A percentile compares a stretch with the other conserved stretches of the same genome.
Conservation (phyloP, 31 red algal genomes). For the Odonthalia washingtoniensis region DNA sequence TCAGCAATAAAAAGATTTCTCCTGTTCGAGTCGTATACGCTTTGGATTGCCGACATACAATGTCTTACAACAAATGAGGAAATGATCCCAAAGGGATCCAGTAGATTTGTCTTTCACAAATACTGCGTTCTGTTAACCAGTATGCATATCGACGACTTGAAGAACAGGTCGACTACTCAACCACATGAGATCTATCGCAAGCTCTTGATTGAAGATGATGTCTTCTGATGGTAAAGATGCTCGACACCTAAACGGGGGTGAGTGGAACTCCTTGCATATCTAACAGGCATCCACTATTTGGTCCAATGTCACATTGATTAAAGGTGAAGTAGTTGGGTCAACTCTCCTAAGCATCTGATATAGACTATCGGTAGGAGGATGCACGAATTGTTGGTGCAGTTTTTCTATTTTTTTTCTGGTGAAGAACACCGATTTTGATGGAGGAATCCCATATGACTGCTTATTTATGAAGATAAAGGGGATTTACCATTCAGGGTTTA, state of each 20-base stretch:
- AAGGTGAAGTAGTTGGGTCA: too few relatives aligned
- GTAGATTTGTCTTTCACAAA: conserved; percentile 11
- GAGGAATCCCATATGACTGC: too few relatives aligned
- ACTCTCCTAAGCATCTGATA: too few relatives aligned
- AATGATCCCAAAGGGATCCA: conserved; percentile 19
- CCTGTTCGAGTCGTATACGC: conserved; percentile 9
- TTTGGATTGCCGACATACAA: conserved; percentile 19
- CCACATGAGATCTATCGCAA: conserved; percentile 21
- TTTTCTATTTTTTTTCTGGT: too few relatives aligned
- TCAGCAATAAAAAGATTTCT: conserved; percentile 11
- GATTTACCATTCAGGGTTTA: too few relatives aligned
- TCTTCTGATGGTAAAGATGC: conserved; percentile 25
- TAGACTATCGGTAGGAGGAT: too few relatives aligned
- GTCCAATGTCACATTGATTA: too few relatives aligned
- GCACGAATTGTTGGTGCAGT: too few relatives aligned
- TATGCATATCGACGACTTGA: conserved; percentile 31
- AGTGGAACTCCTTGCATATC: not conserved
- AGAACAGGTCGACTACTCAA: not conserved
- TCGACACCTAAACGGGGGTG: not conserved
- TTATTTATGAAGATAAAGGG: too few relatives aligned
- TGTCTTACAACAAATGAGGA: conserved; percentile 19
- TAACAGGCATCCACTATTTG: not conserved
- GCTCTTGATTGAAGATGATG: too few relatives aligned
- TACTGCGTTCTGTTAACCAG: not conserved
- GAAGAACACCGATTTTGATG: too few relatives aligned